Evolutionary conservation across 2,329 filamentous ascomycete genomes (phyloP), one percentile per base, ranked within the genome.

Genomic region (Waltergamsia citrina): DNA sequence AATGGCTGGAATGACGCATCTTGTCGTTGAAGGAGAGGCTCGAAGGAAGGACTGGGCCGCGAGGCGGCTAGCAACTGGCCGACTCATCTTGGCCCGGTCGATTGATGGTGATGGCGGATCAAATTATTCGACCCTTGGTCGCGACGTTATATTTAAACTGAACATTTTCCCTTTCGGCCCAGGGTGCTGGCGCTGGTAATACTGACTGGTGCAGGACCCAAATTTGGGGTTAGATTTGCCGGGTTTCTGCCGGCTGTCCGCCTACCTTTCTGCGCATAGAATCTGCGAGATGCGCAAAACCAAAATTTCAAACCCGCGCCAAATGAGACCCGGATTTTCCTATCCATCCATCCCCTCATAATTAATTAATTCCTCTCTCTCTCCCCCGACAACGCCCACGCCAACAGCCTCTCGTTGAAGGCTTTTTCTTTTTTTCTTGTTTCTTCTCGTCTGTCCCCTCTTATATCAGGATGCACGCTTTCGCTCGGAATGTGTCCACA

Each of bases 401-500:
- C 33, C 17, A 15, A 23, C 29, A 20, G n/a, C 25, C 19, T 15
- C 18, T 32, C 20, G 19, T 19, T n/a, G 26, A 31, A 24, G 28
- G 28, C 27, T 22, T 9, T 18, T 35, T 27, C 28, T 19, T 24
- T 19, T 32, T 10, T 15, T 20, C 20, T 33, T 22, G n/a, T n/a
- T n/a, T n/a, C n/a, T n/a, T n/a, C n/a, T n/a, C n/a, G n/a, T n/a
- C n/a, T n/a, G n/a, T n/a, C 34, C 19, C 20, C 19, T n/a, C 15
- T n/a, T 15, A 25, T 36, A 11, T 32, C 48, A 63, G 49, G 32
- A 72, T 71, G 69, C 63, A 59, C 47, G 59, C 62, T 38, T 46
- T 69, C 37, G 53, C 59, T 45, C 61, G 50, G 60, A 65, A 59
- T 58, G 61, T 50, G 36, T 46, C 44, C 28, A 55, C 56, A 42